phyloP scores from a whole-genome alignment of 495 filamentous ascomycete genomes.

The Aspergillus panamensis region DNA sequence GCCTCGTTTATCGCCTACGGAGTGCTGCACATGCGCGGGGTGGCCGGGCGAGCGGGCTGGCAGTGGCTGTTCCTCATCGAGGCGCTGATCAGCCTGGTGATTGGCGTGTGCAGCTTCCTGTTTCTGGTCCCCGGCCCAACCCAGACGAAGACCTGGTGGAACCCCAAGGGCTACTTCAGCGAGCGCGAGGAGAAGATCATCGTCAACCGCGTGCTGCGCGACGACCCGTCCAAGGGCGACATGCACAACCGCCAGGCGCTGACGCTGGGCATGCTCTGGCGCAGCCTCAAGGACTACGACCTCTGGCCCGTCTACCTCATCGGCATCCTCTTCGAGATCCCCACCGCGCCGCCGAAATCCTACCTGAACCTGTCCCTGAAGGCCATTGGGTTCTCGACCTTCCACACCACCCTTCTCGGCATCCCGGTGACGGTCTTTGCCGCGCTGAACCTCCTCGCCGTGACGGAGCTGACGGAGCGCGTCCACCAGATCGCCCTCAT shows the following conservation, averaged over 20 bases:
- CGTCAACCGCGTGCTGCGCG: constrained; percentile 65
- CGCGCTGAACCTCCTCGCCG: constrained; percentile 44
- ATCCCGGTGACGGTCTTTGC: constrained; percentile 48
- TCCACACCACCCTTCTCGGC: constrained; percentile 51
- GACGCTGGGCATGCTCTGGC: constrained; percentile 48
- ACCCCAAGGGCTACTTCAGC: constrained; percentile 65
- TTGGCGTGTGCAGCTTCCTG: constrained; percentile 51
- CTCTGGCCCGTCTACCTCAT: constrained; percentile 64
- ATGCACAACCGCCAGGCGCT: constrained; percentile 58
- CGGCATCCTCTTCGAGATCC: constrained; percentile 52
- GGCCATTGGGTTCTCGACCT: constrained; percentile 59
- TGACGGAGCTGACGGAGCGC: no score
- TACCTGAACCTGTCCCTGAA: constrained; percentile 62
- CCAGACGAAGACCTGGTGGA: constrained; percentile 59
- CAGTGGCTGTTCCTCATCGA: constrained; percentile 43
- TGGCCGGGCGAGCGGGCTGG: constrained; percentile 34
- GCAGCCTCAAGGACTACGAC: constrained; percentile 57
- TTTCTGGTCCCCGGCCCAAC: constrained; percentile 45
- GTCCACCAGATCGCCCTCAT: constrained; percentile 43
- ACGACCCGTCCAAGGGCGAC: constrained; percentile 63
- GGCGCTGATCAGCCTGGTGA: constrained; percentile 46
- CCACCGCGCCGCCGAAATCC: constrained; percentile 39
- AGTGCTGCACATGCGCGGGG: constrained; percentile 42
- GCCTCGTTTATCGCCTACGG: constrained; percentile 47
- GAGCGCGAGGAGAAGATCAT: constrained; percentile 65